Percentiles rank a stretch among this genome's conserved stretches.
These are phyloP conservation scores for Phlyctochytrium planicorne DNA, from an alignment of 192 early-diverging fungal species.

Conservation along the genomic window DNA sequence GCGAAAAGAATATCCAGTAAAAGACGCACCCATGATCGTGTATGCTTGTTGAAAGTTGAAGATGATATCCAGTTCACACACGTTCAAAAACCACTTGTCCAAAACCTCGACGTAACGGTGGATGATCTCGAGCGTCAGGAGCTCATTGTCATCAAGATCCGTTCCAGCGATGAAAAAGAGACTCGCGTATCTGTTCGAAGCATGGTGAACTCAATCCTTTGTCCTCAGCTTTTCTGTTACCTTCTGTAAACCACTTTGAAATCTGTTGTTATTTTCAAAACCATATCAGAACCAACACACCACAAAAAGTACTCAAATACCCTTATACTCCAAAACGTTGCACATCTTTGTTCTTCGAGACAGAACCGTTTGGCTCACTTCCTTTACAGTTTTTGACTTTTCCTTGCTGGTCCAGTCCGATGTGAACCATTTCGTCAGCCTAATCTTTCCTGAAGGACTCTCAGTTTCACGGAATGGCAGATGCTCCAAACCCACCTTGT, in stretches of 20 bases:
- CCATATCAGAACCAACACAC: slow-evolving; percentile 14
- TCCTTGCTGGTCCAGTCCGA: slow-evolving; percentile 74
- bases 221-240: slow-evolving; percentile 18
- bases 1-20: background rate
- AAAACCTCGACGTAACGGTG: slow-evolving; percentile 98
- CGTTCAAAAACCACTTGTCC: slow-evolving; percentile 96
- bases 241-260: slow-evolving; percentile 79
- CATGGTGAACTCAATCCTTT: background rate
- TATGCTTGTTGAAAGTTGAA: slow-evolving; percentile 91
- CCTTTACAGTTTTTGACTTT: slow-evolving; percentile 91
- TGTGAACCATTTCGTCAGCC: slow-evolving; percentile 59
- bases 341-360: slow-evolving; percentile 91
- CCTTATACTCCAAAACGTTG: slow-evolving; percentile 98
- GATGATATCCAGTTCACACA: slow-evolving; percentile 95
- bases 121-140: slow-evolving; percentile 91
- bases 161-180: slow-evolving; percentile 97
- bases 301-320: slow-evolving; percentile 21
- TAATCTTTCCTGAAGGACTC: slow-evolving; percentile 39
- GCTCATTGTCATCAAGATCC: slow-evolving; percentile 90
- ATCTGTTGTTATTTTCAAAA: slow-evolving; percentile 34
- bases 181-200: slow-evolving; percentile 77
- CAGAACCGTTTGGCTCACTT: slow-evolving; percentile 87
- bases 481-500: slow-evolving; percentile 31
- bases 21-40: slow-evolving; percentile 42
- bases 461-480: background rate